phyloP scores from a whole-genome alignment of 257 asterid genomes.

The Scutellaria baicalensis region DNA sequence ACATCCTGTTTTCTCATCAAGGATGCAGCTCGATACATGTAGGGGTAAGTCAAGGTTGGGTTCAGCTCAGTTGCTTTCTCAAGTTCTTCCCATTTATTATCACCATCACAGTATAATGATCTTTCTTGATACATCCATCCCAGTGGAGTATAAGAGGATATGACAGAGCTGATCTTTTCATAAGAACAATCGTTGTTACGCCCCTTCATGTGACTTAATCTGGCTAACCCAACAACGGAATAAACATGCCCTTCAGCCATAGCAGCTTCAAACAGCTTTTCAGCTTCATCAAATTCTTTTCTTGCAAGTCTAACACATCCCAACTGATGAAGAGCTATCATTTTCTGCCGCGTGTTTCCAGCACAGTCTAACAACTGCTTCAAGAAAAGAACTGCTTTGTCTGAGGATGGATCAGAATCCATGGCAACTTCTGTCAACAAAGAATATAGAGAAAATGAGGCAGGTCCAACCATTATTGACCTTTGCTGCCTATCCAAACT shows the following conservation, averaged over 20 bases:
- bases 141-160: constrained; percentile 57
- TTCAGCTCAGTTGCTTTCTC: constrained; percentile 79
- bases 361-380: constrained; percentile 70
- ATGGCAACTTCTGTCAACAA: constrained; percentile 75
- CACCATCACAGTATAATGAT: constrained; percentile 72
- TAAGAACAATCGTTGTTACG: constrained; percentile 37
- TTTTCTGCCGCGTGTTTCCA: constrained; percentile 51
- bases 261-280: constrained; percentile 63
- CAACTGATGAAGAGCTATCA: constrained; percentile 74
- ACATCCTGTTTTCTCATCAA: constrained; percentile 80
- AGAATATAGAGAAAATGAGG: constrained; percentile 79
- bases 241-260: constrained; percentile 69
- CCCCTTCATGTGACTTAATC: constrained; percentile 55
- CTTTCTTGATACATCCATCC: constrained; percentile 99
- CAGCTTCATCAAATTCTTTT: constrained; percentile 75
- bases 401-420: constrained; percentile 72
- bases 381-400: constrained; percentile 45
- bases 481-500: constrained; percentile 49
- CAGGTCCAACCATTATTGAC: constrained; percentile 67
- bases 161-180: constrained; percentile 59
- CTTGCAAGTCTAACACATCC: constrained; percentile 62
- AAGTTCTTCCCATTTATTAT: constrained; percentile 52
- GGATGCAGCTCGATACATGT: constrained; percentile 93
- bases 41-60: constrained; percentile 95
- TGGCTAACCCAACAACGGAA: constrained; percentile 73